Base-by-base conservation (phyloP, 1,284 basidiomycete genomes). In the Inonotus hispidus region DNA sequence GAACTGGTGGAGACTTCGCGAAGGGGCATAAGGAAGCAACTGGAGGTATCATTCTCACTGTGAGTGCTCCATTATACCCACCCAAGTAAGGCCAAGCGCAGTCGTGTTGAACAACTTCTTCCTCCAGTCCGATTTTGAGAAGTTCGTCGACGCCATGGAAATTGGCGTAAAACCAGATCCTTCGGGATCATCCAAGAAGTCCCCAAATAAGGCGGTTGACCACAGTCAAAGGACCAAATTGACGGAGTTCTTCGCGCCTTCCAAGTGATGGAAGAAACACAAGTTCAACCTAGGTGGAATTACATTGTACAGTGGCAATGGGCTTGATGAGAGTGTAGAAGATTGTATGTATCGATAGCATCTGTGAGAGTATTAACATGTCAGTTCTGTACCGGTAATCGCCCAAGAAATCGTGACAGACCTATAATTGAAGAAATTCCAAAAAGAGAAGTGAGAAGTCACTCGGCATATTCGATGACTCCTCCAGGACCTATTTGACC, bases 401-500 rank as follows among this genome's bases (percentile, higher is more conserved):
- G 23, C 5, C n/a, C 16, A 32, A 19, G 41, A 35, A 11, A 46
- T 10, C 32, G 19, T 49, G 14, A n/a, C 3, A 2, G 8, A 49
- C 13, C 11, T 14, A 7, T 23, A 13, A 45, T 19, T 23, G 1
- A 59, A 29, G 25, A 29, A 41, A 50, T 23, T 13, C 16, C 21
- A 25, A 56, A 8, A 29, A 56, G 41, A 23, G 19, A 16, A 46
- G 23, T 25, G 38, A 46, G 45, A 53, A 45, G 3, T 63, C 49
- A 63, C 19, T 63, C 65, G 10, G 50, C 56, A 56, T 62, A 77
- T 46, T 78, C 76, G 23, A 77, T 77, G 16, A 78, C 77, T 60
- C 78, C 78, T 3, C 75, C 77, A 39, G 75, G 76, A 60, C 75
- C 75, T 58, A 82, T 65, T 29, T 69, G 68, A 7, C 92, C 92